These are phyloP conservation scores for Plectosphaerella plurivora DNA, from an alignment of 2,329 filamentous ascomycete genomes.

Conservation along the genomic window DNA sequence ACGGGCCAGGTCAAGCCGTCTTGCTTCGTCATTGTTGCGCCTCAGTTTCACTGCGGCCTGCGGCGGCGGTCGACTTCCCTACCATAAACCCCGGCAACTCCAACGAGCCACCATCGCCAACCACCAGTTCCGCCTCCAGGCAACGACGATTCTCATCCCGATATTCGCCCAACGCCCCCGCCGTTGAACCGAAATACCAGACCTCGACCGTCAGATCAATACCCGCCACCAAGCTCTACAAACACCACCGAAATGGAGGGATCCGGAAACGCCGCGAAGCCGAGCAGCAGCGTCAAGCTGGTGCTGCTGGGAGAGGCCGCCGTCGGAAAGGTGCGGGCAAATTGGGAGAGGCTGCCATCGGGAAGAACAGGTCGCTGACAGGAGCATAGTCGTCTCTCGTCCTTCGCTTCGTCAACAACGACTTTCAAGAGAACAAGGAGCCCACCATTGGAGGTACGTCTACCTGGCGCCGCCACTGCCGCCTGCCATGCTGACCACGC, in stretches of 20 bases:
- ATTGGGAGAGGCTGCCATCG: background rate
- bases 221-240: too few species aligned
- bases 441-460: slow-evolving; percentile 91
- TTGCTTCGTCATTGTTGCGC: slow-evolving; percentile 22
- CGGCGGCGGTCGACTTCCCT: background rate
- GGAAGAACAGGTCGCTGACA: slow-evolving; percentile 6
- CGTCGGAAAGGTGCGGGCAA: slow-evolving; percentile 79
- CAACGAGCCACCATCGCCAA: background rate
- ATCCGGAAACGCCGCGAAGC: slow-evolving; percentile 70
- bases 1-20: slow-evolving; percentile 6
- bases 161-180: slow-evolving; percentile 9
- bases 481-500: background rate
- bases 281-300: slow-evolving; percentile 99
- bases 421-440: slow-evolving; percentile 99
- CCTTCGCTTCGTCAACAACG: slow-evolving; percentile 97
- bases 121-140: background rate
- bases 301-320: slow-evolving; percentile 96
- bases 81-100: background rate
- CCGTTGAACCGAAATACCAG: background rate
- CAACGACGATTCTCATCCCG: background rate
- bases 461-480: background rate
- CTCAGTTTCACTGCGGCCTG: slow-evolving; percentile 10
- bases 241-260: slow-evolving; percentile 57
- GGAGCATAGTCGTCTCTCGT: slow-evolving; percentile 81
- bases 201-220: background rate